phyloP scores from a whole-genome alignment of 768 basidiomycete genomes.

The Pulveroboletus sp. region DNA sequence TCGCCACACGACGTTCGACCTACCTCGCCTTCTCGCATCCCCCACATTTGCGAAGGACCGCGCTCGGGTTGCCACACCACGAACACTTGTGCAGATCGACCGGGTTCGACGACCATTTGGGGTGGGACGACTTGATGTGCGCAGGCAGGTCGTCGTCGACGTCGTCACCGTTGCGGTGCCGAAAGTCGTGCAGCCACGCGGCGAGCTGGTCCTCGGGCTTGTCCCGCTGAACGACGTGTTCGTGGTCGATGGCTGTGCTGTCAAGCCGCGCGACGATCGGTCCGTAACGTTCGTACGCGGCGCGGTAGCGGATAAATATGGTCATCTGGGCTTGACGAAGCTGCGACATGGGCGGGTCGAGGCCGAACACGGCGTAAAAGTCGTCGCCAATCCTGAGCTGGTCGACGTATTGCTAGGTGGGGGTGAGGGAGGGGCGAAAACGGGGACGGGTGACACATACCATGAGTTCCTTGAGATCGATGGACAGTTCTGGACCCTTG shows the following conservation, averaged over 20 bases:
- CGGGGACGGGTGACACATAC: too few relatives aligned
- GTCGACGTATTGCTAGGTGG: constrained; percentile 31
- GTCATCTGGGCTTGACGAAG: constrained; percentile 50
- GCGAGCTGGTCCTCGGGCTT: constrained; percentile 53
- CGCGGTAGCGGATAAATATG: constrained; percentile 45
- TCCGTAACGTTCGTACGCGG: constrained; percentile 49
- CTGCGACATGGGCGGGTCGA: constrained; percentile 45
- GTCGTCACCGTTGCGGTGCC: constrained; percentile 28
- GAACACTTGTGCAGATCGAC: constrained; percentile 56
- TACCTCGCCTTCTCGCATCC: constrained; percentile 43
- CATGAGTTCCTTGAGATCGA: constrained; percentile 47
- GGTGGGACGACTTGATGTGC: constrained; percentile 38
- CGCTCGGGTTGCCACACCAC: constrained; percentile 62
- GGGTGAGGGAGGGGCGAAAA: not conserved
- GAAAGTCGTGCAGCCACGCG: constrained; percentile 48
- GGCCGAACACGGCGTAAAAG: constrained; percentile 42
- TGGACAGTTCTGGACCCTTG: constrained; percentile 45
- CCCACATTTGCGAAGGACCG: constrained; percentile 49
- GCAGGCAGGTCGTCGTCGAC: not conserved
- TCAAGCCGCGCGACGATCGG: constrained; percentile 37
- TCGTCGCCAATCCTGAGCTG: constrained; percentile 50
- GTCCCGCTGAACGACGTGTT: constrained; percentile 27
- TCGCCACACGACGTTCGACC: constrained; percentile 39
- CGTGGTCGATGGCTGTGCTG: constrained; percentile 23
- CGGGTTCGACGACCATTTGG: constrained; percentile 45